A percentile compares a stretch with the other conserved stretches of the same genome.
Conservation (phyloP, 2,329 filamentous ascomycete genomes). For the Fusarium drepaniforme region DNA sequence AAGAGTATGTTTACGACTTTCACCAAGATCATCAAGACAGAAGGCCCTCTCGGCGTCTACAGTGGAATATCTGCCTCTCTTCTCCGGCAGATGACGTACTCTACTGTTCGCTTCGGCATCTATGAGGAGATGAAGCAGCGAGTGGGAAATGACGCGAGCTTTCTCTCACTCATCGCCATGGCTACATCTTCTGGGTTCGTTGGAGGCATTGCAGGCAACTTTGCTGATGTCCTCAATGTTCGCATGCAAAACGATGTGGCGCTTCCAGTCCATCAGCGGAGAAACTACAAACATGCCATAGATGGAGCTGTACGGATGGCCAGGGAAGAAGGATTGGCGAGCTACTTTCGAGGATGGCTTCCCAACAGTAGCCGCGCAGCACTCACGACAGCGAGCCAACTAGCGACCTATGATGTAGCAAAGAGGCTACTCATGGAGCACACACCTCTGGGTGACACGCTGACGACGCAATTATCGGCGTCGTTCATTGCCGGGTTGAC, state of each 20-base stretch:
- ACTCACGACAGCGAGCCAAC: not conserved
- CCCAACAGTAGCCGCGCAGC: not conserved
- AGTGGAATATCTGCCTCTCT: conserved; percentile 90
- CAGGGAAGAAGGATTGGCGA: not conserved
- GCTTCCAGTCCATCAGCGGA: not conserved
- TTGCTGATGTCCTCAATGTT: not conserved
- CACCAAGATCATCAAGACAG: conserved; percentile 78
- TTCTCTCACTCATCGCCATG: conserved; percentile 49
- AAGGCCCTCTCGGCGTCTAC: conserved; percentile 86
- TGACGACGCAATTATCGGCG: not conserved
- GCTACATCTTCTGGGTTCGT: not conserved
- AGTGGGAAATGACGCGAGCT: conserved; percentile 66
- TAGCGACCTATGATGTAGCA: not conserved
- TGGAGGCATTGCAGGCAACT: not conserved
- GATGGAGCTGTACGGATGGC: not conserved
- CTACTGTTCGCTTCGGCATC: conserved; percentile 92
- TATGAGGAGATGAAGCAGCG: conserved; percentile 86
- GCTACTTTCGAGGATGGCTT: not conserved
- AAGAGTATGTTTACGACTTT: conserved; percentile 86
- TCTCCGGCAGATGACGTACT: conserved; percentile 93
- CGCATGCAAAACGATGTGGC: not conserved
- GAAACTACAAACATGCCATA: not conserved
- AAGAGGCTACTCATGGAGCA: not conserved
- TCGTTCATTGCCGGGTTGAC: not conserved
- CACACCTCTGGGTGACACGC: not conserved